These are phyloP conservation scores for Vitis hybrid DNA, from an alignment of 177 flowering plant species.

Conservation along the genomic window DNA sequence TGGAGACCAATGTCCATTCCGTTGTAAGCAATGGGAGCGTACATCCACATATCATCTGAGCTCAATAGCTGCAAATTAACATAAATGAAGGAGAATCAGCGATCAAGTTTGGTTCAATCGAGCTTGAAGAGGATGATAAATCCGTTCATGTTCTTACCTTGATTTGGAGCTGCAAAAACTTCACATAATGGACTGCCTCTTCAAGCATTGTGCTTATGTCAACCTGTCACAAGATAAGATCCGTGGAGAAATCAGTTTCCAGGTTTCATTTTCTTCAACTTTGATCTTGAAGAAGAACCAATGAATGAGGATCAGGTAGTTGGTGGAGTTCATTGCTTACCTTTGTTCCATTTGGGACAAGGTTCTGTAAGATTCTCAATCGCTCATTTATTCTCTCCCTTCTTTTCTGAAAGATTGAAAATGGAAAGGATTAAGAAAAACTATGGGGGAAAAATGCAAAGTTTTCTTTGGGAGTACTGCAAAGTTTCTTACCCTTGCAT, in stretches of 20 bases:
- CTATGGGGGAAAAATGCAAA: background rate
- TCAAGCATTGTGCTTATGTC: conserved; percentile 99
- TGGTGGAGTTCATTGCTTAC: conserved; percentile 24
- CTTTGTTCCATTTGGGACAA: conserved; percentile 97
- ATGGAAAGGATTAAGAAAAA: conserved; percentile 1
- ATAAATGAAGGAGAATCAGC: background rate
- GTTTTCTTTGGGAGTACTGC: background rate
- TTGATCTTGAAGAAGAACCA: background rate
- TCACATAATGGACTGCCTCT: conserved; percentile 93
- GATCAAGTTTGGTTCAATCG: background rate
- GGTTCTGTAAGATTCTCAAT: conserved; percentile 72
- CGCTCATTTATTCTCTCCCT: conserved; percentile 91
- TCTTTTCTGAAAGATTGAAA: conserved; percentile 59
- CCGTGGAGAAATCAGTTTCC: background rate
- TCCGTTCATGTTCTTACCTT: conserved; percentile 49
- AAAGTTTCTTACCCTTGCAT: conserved; percentile 72
- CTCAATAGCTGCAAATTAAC: conserved; percentile 50
- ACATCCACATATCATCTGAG: conserved; percentile 80
- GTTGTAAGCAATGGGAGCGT: conserved; percentile 66
- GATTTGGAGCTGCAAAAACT: conserved; percentile 92
- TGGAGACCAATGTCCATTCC: conserved; percentile 53
- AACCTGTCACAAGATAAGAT: conserved; percentile 39
- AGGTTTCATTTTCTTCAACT: background rate
- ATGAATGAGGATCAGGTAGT: background rate
- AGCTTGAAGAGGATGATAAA: background rate